phyloP scores from a whole-genome alignment of 1,284 basidiomycete genomes.

The Fomes fomentarius region DNA sequence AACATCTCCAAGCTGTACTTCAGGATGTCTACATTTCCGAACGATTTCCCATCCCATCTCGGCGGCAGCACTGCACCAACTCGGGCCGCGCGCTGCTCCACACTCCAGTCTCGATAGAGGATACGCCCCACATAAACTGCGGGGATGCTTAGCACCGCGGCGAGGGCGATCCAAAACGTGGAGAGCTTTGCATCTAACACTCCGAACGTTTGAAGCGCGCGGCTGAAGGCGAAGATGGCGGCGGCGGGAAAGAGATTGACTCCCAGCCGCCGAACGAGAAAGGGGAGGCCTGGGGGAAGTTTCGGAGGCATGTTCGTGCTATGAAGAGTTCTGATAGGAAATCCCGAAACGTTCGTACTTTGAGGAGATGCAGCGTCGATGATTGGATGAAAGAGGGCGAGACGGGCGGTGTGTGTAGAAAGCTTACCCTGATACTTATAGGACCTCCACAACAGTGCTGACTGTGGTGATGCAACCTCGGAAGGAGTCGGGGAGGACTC shows the following conservation, averaged over 20 bases:
- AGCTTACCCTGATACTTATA: too few relatives aligned
- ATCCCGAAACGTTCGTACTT: too few relatives aligned
- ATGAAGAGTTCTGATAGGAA: too few relatives aligned
- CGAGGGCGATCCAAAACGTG: background rate
- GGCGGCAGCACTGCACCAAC: conserved; percentile 23
- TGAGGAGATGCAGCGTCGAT: too few relatives aligned
- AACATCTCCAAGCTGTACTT: background rate
- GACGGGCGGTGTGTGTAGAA: too few relatives aligned
- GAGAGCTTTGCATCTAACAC: background rate
- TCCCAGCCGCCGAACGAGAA: background rate
- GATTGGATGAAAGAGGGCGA: too few relatives aligned
- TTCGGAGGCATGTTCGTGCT: too few relatives aligned
- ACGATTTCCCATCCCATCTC: conserved; percentile 13
- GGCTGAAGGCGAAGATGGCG: background rate
- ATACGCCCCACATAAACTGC: conserved; percentile 1
- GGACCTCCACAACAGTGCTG: too few relatives aligned
- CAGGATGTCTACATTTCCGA: conserved; percentile 23
- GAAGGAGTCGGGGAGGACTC: too few relatives aligned
- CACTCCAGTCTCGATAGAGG: background rate
- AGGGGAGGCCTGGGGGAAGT: background rate
- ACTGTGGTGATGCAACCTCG: too few relatives aligned
- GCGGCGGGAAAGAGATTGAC: conserved; percentile 2
- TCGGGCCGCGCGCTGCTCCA: conserved; percentile 13
- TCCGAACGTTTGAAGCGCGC: background rate
- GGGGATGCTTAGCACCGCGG: conserved; percentile 7